Base-by-base conservation (phyloP, 1,284 basidiomycete species). In the Wallemia ichthyophaga region DNA sequence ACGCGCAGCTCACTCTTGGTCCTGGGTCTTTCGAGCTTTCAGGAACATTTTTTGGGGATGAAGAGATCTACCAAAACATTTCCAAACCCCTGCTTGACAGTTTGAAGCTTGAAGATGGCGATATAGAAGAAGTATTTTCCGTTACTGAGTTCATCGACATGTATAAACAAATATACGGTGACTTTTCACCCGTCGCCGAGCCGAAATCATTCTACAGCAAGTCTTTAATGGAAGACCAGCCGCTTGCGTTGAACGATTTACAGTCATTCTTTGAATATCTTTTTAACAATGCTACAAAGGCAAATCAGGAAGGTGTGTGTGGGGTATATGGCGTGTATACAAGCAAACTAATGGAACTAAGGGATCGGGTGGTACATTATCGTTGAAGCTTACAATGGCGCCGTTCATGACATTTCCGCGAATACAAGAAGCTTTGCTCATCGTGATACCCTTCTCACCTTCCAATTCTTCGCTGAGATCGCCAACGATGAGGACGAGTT, bases 401-500 rank as follows among this genome's bases (percentile, higher is more conserved):
- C 61, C 13, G 66, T 70, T 62, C 66, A 67, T 58, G 53, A 58
- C n/a, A 61, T 67, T 24, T 57, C 64, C 1, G 55, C 61, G 17
- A 57, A 63, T 32, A 63, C 63, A 5, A 65, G 65, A 2, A 64
- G 66, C 2, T 70, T 68, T 60, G 66, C 63, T 1, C 63, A 66
- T 58, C 62, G 69, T 13, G 62, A 65, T 59, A 64, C 65, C 17
- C 65, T 67, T 28, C 60, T 69, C 7, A 62, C 59, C 15, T 67
- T 65, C 59, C 69, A 70, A 57, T 62, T 70, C 54, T 69, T 70
- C 60, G 68, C 67, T 1, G 59, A 62, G 26, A 48, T 62, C 24
- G 62, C 60, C 1, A 21, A 21, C 11, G n/a, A 19, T 19, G 37
- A 48, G 37, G 37, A 48, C 9, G 5, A 5, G n/a, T 64, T 60